phyloP scores from a whole-genome alignment of 2,329 filamentous ascomycete species.

The Trichoderma polysporum region DNA sequence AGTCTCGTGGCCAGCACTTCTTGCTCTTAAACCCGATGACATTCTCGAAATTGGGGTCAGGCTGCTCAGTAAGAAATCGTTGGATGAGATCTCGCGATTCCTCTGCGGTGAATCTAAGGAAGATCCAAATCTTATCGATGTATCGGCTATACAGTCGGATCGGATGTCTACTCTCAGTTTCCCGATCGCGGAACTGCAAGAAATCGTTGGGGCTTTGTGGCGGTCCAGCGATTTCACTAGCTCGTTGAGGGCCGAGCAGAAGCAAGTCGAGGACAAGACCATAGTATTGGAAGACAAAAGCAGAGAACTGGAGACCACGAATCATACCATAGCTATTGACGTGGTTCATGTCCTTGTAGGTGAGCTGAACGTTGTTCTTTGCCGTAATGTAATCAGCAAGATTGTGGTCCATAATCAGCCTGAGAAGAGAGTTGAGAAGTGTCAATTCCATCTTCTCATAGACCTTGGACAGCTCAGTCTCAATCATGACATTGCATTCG shows the following conservation, averaged over 20 bases:
- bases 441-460: constrained; percentile 99
- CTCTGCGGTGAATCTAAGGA: constrained; percentile 88
- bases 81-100: constrained; percentile 96
- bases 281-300: constrained; percentile 99
- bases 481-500: constrained; percentile 98
- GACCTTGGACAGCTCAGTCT: constrained; percentile 97
- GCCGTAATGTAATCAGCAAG: constrained; percentile 98
- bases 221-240: constrained; percentile 95
- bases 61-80: constrained; percentile 95
- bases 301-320: constrained; percentile 94
- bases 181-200: constrained; percentile 90
- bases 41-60: constrained; percentile 98
- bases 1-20: constrained; percentile 98
- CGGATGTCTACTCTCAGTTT: constrained; percentile 88
- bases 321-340: constrained; percentile 99
- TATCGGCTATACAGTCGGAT: constrained; percentile 98
- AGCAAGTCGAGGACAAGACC: constrained; percentile 92
- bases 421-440: constrained; percentile 84
- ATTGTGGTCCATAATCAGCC: constrained; percentile 99
- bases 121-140: constrained; percentile 98
- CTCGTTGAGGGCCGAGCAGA: constrained; percentile 86
- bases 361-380: constrained; percentile 98
- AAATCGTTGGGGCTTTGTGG: constrained; percentile 96
- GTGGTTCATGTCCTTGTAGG: constrained; percentile 99
- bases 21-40: constrained; percentile 99